Base-by-base conservation (phyloP, 495 filamentous ascomycete species). In the Aspergillus cristatus region DNA sequence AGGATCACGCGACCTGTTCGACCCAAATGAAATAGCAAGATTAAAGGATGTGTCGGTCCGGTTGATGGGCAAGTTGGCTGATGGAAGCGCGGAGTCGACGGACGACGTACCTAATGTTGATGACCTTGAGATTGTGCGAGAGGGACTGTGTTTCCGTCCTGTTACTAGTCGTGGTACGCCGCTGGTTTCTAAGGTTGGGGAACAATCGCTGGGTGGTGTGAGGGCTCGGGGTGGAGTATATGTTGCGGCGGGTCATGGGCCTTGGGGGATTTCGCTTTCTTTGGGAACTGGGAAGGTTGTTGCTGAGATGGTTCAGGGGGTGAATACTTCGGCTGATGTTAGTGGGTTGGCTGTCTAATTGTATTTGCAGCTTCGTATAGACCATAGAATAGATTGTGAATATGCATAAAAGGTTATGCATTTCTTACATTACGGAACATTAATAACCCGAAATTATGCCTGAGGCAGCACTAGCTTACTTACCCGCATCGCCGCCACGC, bases 81-180 rank as follows among this genome's bases (percentile, higher is more conserved):
- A 46, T 8, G 44, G 43, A 16, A 6, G 46, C 40, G 14, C 18
- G 0, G 50, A 47, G 11, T 38, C 51, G 1, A 46, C 42, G 5
- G 51, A 57, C 7, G 47, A 51, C 10, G 18, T 33, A 2, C 25
- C 25, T 13, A 60, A 62, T 2, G 54, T 54, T 4, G 63, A 77
- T 31, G 78, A 79, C 37, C 28, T 86, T 26, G 68, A 84, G 38
- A 57, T 85, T 17, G 48, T 84, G 10, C 65, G 78, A 34, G 74
- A 80, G 47, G 77, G 73, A 2, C 45, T 86, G 28, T 88, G 85
- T 51, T 86, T 85, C 57, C 67, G 85, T 3, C 84, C 85, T 1
- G 75, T 84, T 6, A 78, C 77, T 15, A 43, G 54, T 4, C 68
- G 63, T 28, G 84, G 83, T 0, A 62, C 55, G 38, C 84, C 84